Evolutionary conservation across 2,329 filamentous ascomycete genomes (phyloP), one percentile per base, ranked within the genome.

Genomic region (Colletotrichum lupini): DNA sequence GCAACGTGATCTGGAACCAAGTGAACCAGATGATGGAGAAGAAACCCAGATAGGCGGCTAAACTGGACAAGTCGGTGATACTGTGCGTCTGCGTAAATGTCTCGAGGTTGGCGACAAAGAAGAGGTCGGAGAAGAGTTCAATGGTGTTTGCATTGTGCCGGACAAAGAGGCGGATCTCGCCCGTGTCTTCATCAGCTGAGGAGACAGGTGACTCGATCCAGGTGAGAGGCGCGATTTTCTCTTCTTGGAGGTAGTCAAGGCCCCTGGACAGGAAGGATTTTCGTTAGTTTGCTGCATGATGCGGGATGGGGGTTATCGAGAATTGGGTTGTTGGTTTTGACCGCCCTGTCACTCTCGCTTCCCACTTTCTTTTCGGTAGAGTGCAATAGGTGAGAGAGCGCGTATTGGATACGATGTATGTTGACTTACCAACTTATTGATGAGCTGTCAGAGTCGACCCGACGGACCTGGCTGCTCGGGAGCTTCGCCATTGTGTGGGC

Each of bases 71-170:
- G 74, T 88, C 85, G 76, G 88, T 89, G 74, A 91, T 89, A 55
- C 89, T 87, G 75, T 89, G 86, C 5, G 85, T 83, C 9, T 83
- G 83, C 4, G 88, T 89, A 75, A 91, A 91, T 0, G 87, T 89
- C 3, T 88, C 88, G 37, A 91, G 78, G 75, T 91, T 91, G 24
- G 88, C 89, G 22, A 91, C 88, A 72, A 91, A 90, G 76, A 91
- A 91, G 0, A 91, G 81, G 78, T 91, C 89, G 76, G 88, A 91
- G 77, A 91, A 91, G 3, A 91, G 81, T 77, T 90, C 87, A 57
- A 88, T 84, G n/a, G 87, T 85, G 3, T 84, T 88, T 6, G 87
- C 86, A 78, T 89, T 87, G 52, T 74, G 70, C 9, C 71, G 63
- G 12, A 68, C 67, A n/a, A 62, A 67, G 37, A 64, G 64, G 5